Conservation (phyloP, 768 basidiomycete species). For the Fistulinella prunicolor region DNA sequence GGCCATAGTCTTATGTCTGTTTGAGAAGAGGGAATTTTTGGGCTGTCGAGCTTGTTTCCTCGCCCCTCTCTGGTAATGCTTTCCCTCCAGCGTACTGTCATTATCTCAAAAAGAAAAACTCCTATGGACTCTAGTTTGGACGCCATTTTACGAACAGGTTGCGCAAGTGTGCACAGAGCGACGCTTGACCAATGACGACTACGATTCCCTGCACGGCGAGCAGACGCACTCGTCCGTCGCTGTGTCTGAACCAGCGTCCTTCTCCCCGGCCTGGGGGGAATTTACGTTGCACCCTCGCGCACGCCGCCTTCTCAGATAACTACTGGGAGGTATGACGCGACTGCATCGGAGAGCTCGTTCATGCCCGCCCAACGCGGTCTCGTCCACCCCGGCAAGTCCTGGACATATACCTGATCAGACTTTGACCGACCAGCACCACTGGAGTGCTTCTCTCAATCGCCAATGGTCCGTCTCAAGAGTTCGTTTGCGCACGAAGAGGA, state of each 20-base stretch:
- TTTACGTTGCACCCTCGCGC: conserved; percentile 11
- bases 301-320: conserved; percentile 1
- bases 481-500: conserved; percentile 50
- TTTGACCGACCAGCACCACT: conserved; percentile 53
- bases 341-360: conserved; percentile 69
- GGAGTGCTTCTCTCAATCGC: conserved; percentile 70
- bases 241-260: conserved; percentile 13
- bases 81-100: background rate
- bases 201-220: conserved; percentile 53
- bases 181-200: conserved; percentile 70
- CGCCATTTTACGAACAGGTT: conserved; percentile 91
- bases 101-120: background rate
- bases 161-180: conserved; percentile 83
- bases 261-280: conserved; percentile 13
- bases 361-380: conserved; percentile 67
- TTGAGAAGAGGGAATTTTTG: no score
- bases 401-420: conserved; percentile 35
- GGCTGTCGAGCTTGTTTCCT: no score
- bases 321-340: conserved; percentile 33
- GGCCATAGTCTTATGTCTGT: no score
- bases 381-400: conserved; percentile 69
- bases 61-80: no score
- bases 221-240: conserved; percentile 35
- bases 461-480: conserved; percentile 63
- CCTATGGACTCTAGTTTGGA: conserved; percentile 77